These are phyloP conservation scores for Westerdykella sp. DNA, from an alignment of 2,329 filamentous ascomycete genomes.

Conservation along the genomic window DNA sequence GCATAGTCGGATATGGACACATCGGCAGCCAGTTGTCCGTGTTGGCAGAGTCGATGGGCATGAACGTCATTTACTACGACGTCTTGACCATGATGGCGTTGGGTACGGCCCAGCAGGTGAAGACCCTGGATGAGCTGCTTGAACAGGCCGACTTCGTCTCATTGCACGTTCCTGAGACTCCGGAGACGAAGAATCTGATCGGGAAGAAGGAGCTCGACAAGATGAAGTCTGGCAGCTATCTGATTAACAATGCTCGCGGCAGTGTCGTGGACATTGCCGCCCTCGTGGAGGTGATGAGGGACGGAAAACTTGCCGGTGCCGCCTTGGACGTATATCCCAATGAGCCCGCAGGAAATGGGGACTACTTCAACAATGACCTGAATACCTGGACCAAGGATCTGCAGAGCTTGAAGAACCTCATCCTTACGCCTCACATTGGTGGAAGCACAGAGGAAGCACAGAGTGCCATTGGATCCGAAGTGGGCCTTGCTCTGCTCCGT, in stretches of 20 bases:
- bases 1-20: slow-evolving; percentile 94
- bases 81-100: slow-evolving; percentile 90
- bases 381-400: slow-evolving; percentile 84
- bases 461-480: slow-evolving; percentile 90
- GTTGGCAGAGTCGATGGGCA: slow-evolving; percentile 93
- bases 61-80: slow-evolving; percentile 97
- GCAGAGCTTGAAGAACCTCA: slow-evolving; percentile 79
- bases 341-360: slow-evolving; percentile 88
- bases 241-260: slow-evolving; percentile 94
- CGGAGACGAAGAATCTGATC: slow-evolving; percentile 92
- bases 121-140: slow-evolving; percentile 69
- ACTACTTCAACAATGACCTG: slow-evolving; percentile 82
- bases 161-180: slow-evolving; percentile 85
- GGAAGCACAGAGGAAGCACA: slow-evolving; percentile 98
- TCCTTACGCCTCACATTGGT: slow-evolving; percentile 93
- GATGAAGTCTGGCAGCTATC: slow-evolving; percentile 90
- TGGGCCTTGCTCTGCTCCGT: slow-evolving; percentile 76
- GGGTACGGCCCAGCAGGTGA: slow-evolving; percentile 79
- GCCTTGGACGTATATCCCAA: slow-evolving; percentile 95
- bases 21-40: slow-evolving; percentile 96
- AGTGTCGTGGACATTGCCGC: slow-evolving; percentile 92
- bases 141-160: slow-evolving; percentile 83
- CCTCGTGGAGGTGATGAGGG: slow-evolving; percentile 78
- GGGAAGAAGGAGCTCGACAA: slow-evolving; percentile 67
- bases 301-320: slow-evolving; percentile 82